These are phyloP conservation scores for Solanum infundibuliforme DNA, from an alignment of 257 asterid species.

Conservation along the genomic window DNA sequence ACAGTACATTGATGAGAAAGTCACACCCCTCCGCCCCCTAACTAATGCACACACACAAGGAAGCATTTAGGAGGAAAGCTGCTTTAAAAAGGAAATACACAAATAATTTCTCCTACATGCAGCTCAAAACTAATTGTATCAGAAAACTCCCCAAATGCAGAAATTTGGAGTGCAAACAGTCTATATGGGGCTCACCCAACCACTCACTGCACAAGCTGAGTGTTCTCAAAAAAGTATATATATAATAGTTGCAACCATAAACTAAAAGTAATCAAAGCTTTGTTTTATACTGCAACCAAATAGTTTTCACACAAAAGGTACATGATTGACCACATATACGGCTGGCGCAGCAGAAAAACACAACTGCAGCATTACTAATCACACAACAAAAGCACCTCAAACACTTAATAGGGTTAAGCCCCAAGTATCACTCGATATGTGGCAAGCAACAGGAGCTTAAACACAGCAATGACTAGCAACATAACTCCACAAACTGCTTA, in stretches of 20 bases:
- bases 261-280: not conserved
- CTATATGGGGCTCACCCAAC: not conserved
- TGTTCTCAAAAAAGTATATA: not conserved
- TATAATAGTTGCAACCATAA: not conserved
- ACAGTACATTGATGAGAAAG: not conserved
- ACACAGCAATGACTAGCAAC: not conserved
- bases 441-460: not conserved
- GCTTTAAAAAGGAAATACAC: not conserved
- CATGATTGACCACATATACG: not conserved
- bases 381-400: not conserved
- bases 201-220: not conserved
- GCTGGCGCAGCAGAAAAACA: not conserved
- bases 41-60: not conserved
- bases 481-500: not conserved
- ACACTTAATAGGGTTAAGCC: not conserved
- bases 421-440: not conserved
- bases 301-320: not conserved
- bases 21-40: not conserved
- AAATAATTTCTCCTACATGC: not conserved
- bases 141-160: not conserved
- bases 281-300: not conserved
- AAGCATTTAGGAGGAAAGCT: not conserved
- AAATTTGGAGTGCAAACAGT: not conserved
- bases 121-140: not conserved
- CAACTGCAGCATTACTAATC: not conserved